Percentiles rank a stretch among this genome's conserved stretches.
These are phyloP conservation scores for Fomitopsis palustris DNA, from an alignment of 1,284 basidiomycete species.

Conservation along the genomic window DNA sequence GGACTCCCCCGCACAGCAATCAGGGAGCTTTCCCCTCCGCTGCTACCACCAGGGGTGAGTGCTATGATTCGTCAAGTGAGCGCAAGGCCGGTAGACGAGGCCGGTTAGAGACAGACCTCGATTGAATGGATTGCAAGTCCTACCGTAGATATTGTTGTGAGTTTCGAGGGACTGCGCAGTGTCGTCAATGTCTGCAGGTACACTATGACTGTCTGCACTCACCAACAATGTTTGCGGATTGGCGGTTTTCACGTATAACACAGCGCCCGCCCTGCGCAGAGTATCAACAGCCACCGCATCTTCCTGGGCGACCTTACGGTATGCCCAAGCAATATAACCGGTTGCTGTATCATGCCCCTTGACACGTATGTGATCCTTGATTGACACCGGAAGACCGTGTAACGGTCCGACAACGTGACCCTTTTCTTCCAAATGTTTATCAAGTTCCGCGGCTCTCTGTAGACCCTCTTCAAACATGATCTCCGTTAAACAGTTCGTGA, in stretches of 20 bases:
- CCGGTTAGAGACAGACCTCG: slow-evolving; percentile 25
- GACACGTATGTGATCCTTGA: slow-evolving; percentile 54
- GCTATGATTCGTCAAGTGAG: slow-evolving; percentile 16
- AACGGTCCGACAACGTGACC: slow-evolving; percentile 53
- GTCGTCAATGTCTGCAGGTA: slow-evolving; percentile 1
- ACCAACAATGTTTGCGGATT: slow-evolving; percentile 51
- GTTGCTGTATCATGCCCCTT: slow-evolving; percentile 45
- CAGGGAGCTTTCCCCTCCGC: slow-evolving; percentile 64
- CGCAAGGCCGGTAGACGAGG: neutral
- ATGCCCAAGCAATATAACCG: slow-evolving; percentile 53
- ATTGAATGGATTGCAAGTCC: slow-evolving; percentile 53
- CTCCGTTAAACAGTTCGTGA: slow-evolving; percentile 57
- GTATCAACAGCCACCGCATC: slow-evolving; percentile 46
- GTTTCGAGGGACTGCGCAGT: slow-evolving; percentile 41
- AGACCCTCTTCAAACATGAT: slow-evolving; percentile 52
- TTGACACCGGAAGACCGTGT: slow-evolving; percentile 55
- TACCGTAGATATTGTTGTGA: slow-evolving; percentile 51
- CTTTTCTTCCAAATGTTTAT: slow-evolving; percentile 41
- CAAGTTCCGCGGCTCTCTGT: slow-evolving; percentile 46
- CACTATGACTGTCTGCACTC: slow-evolving; percentile 18
- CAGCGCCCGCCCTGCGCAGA: slow-evolving; percentile 49
- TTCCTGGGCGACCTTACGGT: slow-evolving; percentile 34
- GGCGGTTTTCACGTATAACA: slow-evolving; percentile 56
- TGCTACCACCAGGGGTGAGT: slow-evolving; percentile 56
- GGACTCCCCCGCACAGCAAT: slow-evolving; percentile 54